Percentiles rank a stretch among this genome's conserved stretches.
Evolutionary conservation across 2,329 filamentous ascomycete species (phyloP).

Genomic region (Aureobasidium sp.): DNA sequence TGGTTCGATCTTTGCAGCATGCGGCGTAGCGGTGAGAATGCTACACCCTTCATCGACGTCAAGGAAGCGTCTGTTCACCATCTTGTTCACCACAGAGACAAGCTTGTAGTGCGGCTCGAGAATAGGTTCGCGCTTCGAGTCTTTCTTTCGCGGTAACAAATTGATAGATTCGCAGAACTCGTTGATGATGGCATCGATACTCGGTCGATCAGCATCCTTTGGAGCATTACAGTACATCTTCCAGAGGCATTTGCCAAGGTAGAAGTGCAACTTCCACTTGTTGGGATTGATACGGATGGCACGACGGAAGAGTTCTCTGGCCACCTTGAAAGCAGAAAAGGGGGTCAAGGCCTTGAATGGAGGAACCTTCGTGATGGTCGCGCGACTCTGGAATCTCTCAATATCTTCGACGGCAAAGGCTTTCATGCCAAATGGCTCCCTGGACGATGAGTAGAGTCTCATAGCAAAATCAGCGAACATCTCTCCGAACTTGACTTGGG

Average conservation of each 20-base stretch:
- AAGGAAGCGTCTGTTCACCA: constrained; percentile 50
- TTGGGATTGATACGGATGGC: constrained; percentile 51
- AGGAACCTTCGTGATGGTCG: constrained; percentile 48
- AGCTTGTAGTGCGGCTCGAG: constrained; percentile 92
- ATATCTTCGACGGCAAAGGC: constrained; percentile 55
- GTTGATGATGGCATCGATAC: constrained; percentile 14
- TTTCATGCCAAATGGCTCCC: constrained; percentile 59
- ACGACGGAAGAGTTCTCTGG: constrained; percentile 50
- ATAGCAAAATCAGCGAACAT: constrained; percentile 61
- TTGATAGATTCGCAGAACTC: constrained; percentile 44
- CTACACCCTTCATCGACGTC: constrained; percentile 32
- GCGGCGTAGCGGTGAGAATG: constrained; percentile 42
- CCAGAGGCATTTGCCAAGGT: constrained; percentile 63
- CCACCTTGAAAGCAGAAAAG: constrained; percentile 58
- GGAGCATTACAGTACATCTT: constrained; percentile 47
- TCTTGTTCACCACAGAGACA: constrained; percentile 70
- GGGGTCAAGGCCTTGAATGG: constrained; percentile 50
- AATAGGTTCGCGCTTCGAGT: constrained; percentile 63
- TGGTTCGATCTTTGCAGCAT: constrained; percentile 42
- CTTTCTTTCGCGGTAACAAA: constrained; percentile 41
- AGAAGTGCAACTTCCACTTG: constrained; percentile 57
- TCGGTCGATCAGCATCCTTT: neutral
- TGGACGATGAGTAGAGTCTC: constrained; percentile 58
- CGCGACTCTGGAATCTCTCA: constrained; percentile 51
- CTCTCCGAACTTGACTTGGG: constrained; percentile 50